Base-by-base conservation (phyloP, 257 asterid genomes). In the Gentiana macrophylla region DNA sequence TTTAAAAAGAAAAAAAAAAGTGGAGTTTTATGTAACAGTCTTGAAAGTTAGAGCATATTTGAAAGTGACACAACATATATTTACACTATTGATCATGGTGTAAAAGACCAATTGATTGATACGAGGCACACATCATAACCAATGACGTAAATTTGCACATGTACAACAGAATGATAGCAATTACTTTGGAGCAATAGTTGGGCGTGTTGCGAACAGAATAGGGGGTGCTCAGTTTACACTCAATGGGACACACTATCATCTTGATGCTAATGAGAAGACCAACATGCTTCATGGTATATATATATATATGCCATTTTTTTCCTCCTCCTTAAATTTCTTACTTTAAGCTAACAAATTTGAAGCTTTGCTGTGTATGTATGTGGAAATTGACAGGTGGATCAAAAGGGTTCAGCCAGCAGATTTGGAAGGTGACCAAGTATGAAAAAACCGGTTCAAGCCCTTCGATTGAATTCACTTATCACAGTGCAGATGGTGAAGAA, bases 161-260 rank as follows among this genome's bases (percentile, higher is more conserved):
- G 46, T 41, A 24, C 24, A 35, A 61, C 79, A 86, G 98, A 82
- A 86, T n/a, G 89, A 78, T 52, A 68, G 70, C 0, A 3, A 62
- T 37, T 50, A 73, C 60, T 84, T 86, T 41, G 98, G 97, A 67
- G 88, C 95, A 51, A 53, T 79, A 8, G 86, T 84, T 44, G 97
- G 95, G 32, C 73, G 97, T 2, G 93, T 89, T 24, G 95, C 94
- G 24, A 86, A 89, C 63, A 79, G 96, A 59, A 90, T 86, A 50
- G 84, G 70, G 5, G 96, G 94, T 53, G 96, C 96, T 50, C 64
- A 71, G 55, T 91, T 91, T 53, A 70, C 80, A 45, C 67, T 91
- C 37, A 82, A 86, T 51, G 94, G 96, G 15, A 72, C 65, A 0
- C 72, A 32, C 32, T 90, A 86, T 38, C 79, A 84, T 59, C 89